These are phyloP conservation scores for Sclerotiophoma versabilis DNA, from an alignment of 2,329 filamentous ascomycete genomes.

Conservation along the genomic window DNA sequence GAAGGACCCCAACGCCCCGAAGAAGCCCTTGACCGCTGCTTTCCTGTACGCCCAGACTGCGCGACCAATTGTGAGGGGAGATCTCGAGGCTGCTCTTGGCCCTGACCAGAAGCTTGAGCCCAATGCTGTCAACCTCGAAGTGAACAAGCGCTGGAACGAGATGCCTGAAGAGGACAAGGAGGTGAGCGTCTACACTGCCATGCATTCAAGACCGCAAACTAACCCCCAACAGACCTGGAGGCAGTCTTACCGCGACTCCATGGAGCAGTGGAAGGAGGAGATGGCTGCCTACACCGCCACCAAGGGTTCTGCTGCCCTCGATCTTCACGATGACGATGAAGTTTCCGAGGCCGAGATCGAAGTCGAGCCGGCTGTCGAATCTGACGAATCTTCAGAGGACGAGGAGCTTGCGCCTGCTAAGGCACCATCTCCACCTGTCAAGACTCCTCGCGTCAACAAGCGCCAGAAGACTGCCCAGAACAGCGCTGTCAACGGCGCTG, in stretches of 20 bases:
- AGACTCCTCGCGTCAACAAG: slow-evolving; percentile 47
- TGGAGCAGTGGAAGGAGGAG: slow-evolving; percentile 63
- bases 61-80: slow-evolving; percentile 79
- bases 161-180: slow-evolving; percentile 78
- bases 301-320: slow-evolving; percentile 47
- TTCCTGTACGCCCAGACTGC: slow-evolving; percentile 94
- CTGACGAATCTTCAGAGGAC: slow-evolving; percentile 51
- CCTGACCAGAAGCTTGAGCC: slow-evolving; percentile 78
- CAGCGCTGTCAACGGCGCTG: slow-evolving; percentile 34
- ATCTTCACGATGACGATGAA: slow-evolving; percentile 54
- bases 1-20: slow-evolving; percentile 88
- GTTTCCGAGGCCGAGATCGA: slow-evolving; percentile 41
- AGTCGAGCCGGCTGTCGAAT: slow-evolving; percentile 47
- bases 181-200: slow-evolving; percentile 51
- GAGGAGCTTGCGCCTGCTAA: slow-evolving; percentile 43
- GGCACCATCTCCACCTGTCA: slow-evolving; percentile 46
- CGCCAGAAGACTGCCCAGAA: slow-evolving; percentile 45
- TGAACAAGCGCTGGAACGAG: slow-evolving; percentile 82
- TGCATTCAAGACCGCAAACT: neutral
- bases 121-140: slow-evolving; percentile 86
- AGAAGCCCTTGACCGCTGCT: slow-evolving; percentile 91
- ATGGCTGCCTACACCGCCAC: slow-evolving; percentile 64
- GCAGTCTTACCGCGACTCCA: slow-evolving; percentile 60
- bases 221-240: slow-evolving; percentile 40
- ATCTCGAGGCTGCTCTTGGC: slow-evolving; percentile 54